Percentiles rank a stretch among this genome's conserved stretches.
These are phyloP conservation scores for Mentha longifolia DNA, from an alignment of 257 asterid species.

Conservation along the genomic window DNA sequence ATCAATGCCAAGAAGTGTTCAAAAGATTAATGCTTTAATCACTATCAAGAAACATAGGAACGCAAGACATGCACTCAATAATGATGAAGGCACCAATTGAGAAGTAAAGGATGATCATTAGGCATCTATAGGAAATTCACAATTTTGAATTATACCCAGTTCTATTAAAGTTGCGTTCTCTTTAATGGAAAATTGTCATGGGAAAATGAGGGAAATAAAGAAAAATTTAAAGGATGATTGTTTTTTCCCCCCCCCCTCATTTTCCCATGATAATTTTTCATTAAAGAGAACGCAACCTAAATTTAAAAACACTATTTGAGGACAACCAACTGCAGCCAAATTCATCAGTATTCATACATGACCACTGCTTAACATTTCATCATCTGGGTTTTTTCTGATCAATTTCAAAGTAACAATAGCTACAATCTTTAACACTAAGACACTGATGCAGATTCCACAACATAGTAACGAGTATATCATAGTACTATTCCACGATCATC, in stretches of 20 bases:
- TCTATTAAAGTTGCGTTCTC: no score
- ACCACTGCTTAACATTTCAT: not conserved
- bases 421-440: not conserved
- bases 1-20: not conserved
- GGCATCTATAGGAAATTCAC: not conserved
- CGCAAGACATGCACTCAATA: not conserved
- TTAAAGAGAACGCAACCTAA: no score
- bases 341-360: not conserved
- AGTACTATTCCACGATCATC: not conserved
- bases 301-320: not conserved
- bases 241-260: no score
- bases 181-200: no score
- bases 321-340: not conserved
- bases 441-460: not conserved
- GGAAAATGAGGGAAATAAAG: no score
- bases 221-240: no score
- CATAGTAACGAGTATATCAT: not conserved
- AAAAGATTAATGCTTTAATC: not conserved
- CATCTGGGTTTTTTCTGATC: not conserved
- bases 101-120: not conserved
- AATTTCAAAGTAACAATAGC: not conserved
- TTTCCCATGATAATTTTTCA: no score
- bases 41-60: not conserved
- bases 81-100: not conserved
- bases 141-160: not conserved